These are phyloP conservation scores for Didymella segeticola DNA, from an alignment of 2,329 filamentous ascomycete species.

Conservation along the genomic window DNA sequence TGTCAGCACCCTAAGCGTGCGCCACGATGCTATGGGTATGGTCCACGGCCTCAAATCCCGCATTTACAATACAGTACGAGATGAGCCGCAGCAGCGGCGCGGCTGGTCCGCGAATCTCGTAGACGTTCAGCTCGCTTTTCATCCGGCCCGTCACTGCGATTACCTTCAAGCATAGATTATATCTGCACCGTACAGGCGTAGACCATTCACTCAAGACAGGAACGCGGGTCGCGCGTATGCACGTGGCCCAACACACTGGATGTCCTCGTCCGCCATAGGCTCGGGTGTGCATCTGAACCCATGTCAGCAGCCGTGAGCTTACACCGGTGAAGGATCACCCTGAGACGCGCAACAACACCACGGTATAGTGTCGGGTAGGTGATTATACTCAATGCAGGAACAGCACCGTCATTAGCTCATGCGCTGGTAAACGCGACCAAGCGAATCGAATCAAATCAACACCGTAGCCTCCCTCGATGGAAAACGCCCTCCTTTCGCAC, in stretches of 20 bases:
- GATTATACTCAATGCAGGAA: constrained; percentile 4
- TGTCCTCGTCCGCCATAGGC: background rate
- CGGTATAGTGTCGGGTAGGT: too few species aligned
- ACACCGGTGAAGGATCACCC: too few species aligned
- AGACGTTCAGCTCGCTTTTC: background rate
- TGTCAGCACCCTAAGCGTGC: too few species aligned
- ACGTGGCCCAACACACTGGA: constrained; percentile 2
- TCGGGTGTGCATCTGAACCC: background rate
- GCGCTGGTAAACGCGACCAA: too few species aligned
- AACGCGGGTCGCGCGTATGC: background rate
- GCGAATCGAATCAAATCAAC: background rate
- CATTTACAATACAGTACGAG: too few species aligned
- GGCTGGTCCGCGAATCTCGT: background rate
- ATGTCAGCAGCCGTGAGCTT: background rate
- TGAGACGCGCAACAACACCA: too few species aligned
- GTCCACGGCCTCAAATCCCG: too few species aligned
- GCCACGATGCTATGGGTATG: too few species aligned
- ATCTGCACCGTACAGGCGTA: background rate
- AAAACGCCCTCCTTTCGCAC: background rate
- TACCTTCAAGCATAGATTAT: background rate
- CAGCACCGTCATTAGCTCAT: constrained; percentile 2
- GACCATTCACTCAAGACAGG: background rate
- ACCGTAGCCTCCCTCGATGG: background rate
- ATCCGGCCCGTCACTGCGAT: background rate
- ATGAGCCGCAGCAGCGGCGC: constrained; percentile 3